phyloP scores from a whole-genome alignment of 495 filamentous ascomycete genomes.

The Bryoglossum gracile region DNA sequence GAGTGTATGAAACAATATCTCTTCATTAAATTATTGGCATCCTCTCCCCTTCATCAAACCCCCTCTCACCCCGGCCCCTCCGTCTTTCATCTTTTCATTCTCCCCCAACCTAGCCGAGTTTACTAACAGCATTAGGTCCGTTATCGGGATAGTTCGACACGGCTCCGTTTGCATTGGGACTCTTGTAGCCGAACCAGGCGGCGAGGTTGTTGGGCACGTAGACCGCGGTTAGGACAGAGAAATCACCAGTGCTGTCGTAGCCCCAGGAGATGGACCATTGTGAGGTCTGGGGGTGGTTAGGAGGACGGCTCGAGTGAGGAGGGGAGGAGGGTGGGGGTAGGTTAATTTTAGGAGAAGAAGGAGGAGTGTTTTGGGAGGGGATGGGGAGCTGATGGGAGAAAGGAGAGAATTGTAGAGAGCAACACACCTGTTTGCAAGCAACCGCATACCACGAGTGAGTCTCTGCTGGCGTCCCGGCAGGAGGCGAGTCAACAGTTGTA shows the following conservation, averaged over 20 bases:
- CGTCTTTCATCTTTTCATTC: too few species aligned
- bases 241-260: slow-evolving; percentile 10
- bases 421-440: slow-evolving; percentile 3
- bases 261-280: slow-evolving; percentile 25
- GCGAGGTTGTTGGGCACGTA: background rate
- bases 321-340: background rate
- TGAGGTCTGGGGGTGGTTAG: too few species aligned
- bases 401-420: too few species aligned
- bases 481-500: background rate
- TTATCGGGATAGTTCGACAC: slow-evolving; percentile 4
- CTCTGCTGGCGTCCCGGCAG: background rate
- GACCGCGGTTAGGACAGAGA: slow-evolving; percentile 17
- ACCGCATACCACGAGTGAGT: slow-evolving; percentile 5
- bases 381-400: background rate
- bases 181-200: slow-evolving; percentile 15
- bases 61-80: too few species aligned
- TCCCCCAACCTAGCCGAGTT: background rate
- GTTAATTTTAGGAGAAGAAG: background rate
- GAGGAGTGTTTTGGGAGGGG: background rate
- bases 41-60: too few species aligned
- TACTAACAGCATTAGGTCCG: slow-evolving; percentile 9
- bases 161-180: slow-evolving; percentile 10
- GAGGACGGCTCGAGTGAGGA: background rate
- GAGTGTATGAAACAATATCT: too few species aligned
- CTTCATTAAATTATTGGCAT: too few species aligned